Base-by-base conservation (phyloP, 202 grass and related monocot species). In the Schoenoplectus triqueter region DNA sequence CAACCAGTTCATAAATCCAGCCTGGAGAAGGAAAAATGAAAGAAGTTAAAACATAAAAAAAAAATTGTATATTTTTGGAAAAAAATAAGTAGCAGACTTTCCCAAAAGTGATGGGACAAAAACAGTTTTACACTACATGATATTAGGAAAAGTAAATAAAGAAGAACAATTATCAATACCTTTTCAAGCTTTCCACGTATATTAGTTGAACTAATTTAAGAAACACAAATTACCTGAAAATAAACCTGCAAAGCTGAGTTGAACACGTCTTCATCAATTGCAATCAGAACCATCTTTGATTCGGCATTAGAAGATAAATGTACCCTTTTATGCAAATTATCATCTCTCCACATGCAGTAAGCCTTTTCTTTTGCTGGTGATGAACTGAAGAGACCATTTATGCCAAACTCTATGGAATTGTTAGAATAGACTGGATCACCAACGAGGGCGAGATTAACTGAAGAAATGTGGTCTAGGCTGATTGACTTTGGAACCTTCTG, bases 211-310 rank as follows among this genome's bases (percentile, higher is more conserved):
- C 59, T 40, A 78, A 2, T 15, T 77, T 2, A 59, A 56, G 51
- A 77, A 77, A 77, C 45, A 55, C 6, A 81, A 81, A 73, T 85
- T 90, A 98, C 95, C 95, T 94, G 88, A 82, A 92, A 98, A 56
- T 93, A 95, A 59, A 90, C 88, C 13, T 86, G 61, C 66, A 91
- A 89, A 82, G 88, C 89, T 2, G 95, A 95, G 76, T 95, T 95
- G 70, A 98, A 85, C 74, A 98, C 93, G 64, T 69, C 80, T 91
- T 95, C 89, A 92, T 98, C 91, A 42, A 98, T 84, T 85, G 88
- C 89, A 88, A 94, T 77, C 79, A 73, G 73, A 73, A 95, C 89
- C 95, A 98, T 98, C 82, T 94, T 95, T 84, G 90, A 89, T 87
- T 87, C 79, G n/a, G 68, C 85, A 82, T 87, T 87, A 87, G 92